Conservation (phyloP, 1,139 yeast genomes). For the Lodderomyces margitis region DNA sequence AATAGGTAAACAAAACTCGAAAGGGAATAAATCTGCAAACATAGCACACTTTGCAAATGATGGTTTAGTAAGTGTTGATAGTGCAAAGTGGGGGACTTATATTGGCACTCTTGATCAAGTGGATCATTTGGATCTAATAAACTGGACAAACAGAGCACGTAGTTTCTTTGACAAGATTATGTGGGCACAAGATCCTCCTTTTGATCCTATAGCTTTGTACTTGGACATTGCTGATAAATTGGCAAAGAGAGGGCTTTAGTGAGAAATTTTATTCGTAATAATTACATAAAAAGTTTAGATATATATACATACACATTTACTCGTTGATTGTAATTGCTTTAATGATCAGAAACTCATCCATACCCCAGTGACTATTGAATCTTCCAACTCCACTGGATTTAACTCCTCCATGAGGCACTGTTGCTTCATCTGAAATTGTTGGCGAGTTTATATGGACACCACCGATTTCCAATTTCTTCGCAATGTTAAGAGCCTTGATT, state of each 20-base stretch:
- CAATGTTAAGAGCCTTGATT: conserved; percentile 35
- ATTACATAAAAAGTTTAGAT: conserved; percentile 1
- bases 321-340: conserved; percentile 24
- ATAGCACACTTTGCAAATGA: conserved; percentile 48
- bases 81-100: conserved; percentile 83
- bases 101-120: conserved; percentile 74
- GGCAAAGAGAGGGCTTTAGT: conserved; percentile 60
- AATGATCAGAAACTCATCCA: conserved; percentile 36
- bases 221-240: conserved; percentile 69
- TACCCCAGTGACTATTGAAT: conserved; percentile 52
- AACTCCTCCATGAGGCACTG: conserved; percentile 57
- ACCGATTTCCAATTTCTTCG: conserved; percentile 40
- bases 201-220: conserved; percentile 75
- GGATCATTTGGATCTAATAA: conserved; percentile 83
- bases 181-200: conserved; percentile 40
- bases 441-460: conserved; percentile 52
- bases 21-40: conserved; percentile 3
- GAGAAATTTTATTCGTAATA: not conserved
- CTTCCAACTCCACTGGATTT: conserved; percentile 52
- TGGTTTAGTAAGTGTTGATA: conserved; percentile 78
- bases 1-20: conserved; percentile 15
- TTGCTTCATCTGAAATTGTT: conserved; percentile 49
- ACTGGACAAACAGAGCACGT: conserved; percentile 68
- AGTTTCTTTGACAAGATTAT: conserved; percentile 31
- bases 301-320: conserved; percentile 1